Evolutionary conservation across 129 eudicot species (phyloP).

Genomic region (Artemisia tridentata): DNA sequence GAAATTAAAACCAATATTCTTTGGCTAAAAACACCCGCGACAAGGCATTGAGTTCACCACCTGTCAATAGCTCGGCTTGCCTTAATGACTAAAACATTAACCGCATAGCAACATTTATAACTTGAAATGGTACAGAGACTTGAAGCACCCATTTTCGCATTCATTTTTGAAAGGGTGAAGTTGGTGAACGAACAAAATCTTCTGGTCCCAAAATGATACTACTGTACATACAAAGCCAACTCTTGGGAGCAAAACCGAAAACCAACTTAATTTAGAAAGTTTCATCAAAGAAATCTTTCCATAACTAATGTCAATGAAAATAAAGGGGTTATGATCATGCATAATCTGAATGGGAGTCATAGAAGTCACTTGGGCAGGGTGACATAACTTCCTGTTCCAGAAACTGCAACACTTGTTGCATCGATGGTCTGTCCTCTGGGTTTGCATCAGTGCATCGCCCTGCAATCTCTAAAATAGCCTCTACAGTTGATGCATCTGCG

Average conservation of each 20-base stretch:
- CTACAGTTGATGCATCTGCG: conserved; percentile 70
- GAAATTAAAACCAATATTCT: conserved; percentile 13
- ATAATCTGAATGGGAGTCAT: conserved; percentile 96
- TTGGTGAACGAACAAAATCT: conserved; percentile 30
- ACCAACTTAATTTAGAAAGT: conserved; percentile 22
- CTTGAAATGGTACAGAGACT: not conserved
- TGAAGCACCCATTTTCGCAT: conserved; percentile 11
- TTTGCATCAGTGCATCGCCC: conserved; percentile 84
- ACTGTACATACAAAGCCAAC: conserved; percentile 31
- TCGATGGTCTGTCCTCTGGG: conserved; percentile 75
- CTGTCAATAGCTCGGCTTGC: not conserved
- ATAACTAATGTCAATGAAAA: not conserved
- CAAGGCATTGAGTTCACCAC: not conserved
- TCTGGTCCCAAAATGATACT: conserved; percentile 14
- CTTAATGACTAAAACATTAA: not conserved
- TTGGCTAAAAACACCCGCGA: conserved; percentile 2
- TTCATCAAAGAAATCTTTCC: conserved; percentile 16
- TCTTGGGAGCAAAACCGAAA: not conserved
- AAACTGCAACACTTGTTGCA: conserved; percentile 85
- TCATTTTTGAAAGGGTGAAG: conserved; percentile 18
- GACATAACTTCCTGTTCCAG: conserved; percentile 97
- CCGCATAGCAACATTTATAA: not conserved
- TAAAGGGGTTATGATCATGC: conserved; percentile 40
- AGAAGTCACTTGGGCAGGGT: conserved; percentile 91
- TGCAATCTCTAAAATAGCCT: conserved; percentile 83